phyloP scores from a whole-genome alignment of 768 basidiomycete genomes.

The Paxillus ammoniavirescens region DNA sequence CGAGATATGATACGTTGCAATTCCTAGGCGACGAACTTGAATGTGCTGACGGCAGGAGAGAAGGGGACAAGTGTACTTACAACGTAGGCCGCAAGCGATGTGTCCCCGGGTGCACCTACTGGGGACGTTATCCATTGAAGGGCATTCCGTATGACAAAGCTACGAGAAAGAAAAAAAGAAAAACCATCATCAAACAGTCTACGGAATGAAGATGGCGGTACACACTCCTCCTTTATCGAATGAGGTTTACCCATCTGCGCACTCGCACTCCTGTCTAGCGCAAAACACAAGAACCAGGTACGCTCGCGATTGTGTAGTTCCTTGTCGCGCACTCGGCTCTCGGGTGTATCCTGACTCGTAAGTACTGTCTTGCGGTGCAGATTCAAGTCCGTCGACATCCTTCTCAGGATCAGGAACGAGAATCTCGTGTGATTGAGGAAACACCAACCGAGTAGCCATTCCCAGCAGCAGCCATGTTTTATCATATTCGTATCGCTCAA shows the following conservation, averaged over 20 bases:
- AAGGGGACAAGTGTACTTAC: slow-evolving; percentile 40
- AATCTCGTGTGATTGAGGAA: neutral
- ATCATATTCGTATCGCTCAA: slow-evolving; percentile 96
- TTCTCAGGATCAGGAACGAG: slow-evolving; percentile 30
- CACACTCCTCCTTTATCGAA: slow-evolving; percentile 90
- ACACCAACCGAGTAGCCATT: slow-evolving; percentile 73
- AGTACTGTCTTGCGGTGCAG: slow-evolving; percentile 81
- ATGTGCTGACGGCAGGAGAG: neutral
- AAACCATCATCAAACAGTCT: neutral
- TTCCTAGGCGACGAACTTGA: slow-evolving; percentile 45
- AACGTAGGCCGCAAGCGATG: slow-evolving; percentile 71
- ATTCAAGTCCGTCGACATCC: slow-evolving; percentile 96
- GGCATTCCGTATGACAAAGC: slow-evolving; percentile 85
- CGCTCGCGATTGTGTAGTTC: slow-evolving; percentile 94
- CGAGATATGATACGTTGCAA: slow-evolving; percentile 87
- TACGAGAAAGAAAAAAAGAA: slow-evolving; percentile 27
- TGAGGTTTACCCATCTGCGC: slow-evolving; percentile 98
- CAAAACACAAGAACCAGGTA: slow-evolving; percentile 89
- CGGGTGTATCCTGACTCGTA: slow-evolving; percentile 65
- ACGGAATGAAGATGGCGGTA: slow-evolving; percentile 12
- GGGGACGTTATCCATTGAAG: slow-evolving; percentile 71
- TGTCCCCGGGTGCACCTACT: slow-evolving; percentile 61
- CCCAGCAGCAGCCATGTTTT: slow-evolving; percentile 89
- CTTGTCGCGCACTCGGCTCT: slow-evolving; percentile 72
- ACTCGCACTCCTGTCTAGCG: slow-evolving; percentile 84